Evolutionary conservation across 768 basidiomycete genomes (phyloP).

Genomic region (Pleurotus salmoneostramineus): DNA sequence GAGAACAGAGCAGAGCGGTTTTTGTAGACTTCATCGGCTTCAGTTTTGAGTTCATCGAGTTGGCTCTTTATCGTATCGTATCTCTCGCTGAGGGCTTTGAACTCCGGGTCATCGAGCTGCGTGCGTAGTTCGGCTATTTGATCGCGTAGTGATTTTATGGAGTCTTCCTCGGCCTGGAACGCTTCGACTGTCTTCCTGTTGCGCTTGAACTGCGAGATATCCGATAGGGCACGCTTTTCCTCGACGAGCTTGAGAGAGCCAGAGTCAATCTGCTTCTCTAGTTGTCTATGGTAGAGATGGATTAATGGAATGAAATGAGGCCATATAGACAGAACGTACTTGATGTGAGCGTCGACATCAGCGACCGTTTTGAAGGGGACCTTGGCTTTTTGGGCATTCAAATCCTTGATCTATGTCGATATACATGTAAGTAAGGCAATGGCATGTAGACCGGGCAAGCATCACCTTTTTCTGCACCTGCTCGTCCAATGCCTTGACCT

Average conservation of each 20-base stretch:
- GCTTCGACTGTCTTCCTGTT: conserved; percentile 72
- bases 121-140: conserved; percentile 76
- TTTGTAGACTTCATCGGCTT: conserved; percentile 81
- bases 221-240: conserved; percentile 92
- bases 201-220: conserved; percentile 75
- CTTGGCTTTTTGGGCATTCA: conserved; percentile 79
- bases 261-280: conserved; percentile 90
- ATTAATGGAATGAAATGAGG: conserved; percentile 4
- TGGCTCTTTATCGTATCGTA: conserved; percentile 82
- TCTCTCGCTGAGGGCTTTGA: conserved; percentile 73
- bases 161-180: conserved; percentile 74
- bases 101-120: conserved; percentile 88
- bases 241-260: conserved; percentile 90
- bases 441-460: neutral
- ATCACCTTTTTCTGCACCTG: conserved; percentile 75
- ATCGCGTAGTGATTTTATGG: conserved; percentile 76
- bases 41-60: conserved; percentile 82
- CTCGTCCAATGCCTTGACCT: conserved; percentile 78
- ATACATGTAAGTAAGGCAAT: conserved; percentile 1
- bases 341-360: conserved; percentile 85
- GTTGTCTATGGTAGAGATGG: conserved; percentile 41
- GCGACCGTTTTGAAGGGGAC: conserved; percentile 73
- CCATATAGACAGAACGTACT: conserved; percentile 42
- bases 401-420: conserved; percentile 75
- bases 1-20: conserved; percentile 80